Base-by-base conservation (phyloP, 1,284 basidiomycete species). In the Tranzscheliella williamsii region DNA sequence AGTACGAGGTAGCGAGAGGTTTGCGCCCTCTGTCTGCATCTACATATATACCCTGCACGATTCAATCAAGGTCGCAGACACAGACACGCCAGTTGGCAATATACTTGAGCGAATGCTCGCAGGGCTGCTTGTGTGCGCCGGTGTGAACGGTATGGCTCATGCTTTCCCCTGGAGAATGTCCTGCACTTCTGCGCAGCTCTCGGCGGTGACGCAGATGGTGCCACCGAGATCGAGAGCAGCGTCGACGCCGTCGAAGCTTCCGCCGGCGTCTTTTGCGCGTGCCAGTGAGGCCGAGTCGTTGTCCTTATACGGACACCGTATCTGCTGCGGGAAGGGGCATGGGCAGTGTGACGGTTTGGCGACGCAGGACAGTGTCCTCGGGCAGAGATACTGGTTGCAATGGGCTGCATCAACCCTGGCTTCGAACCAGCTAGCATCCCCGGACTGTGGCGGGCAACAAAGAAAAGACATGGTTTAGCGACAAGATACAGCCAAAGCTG, bases 351-450 rank as follows among this genome's bases (percentile, higher is more conserved):
- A 61, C n/a, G 70, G 70, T 17, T 53, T 52, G 8, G 54, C 35
- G n/a, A 73, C 70, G 48, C 70, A 73, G n/a, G 63, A 64, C 3
- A 73, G 63, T 4, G 70, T 73, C 18, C 66, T 55, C 9, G 70
- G 70, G 39, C 70, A 73, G 16, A 73, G 50, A 40, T 69, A 71
- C 29, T 60, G 46, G 2, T 52, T 63, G 39, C 70, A 72, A 4
- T 61, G 50, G 0, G 70, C 70, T 40, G 61, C 61, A 31, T 73
- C 66, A 4, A 70, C 65, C 23, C 70, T 39, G 5, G 60, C 70
- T 42, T 71, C 51, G 37, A 69, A 73, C 70, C 70, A 73, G 36
- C 43, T 61, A 2, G 63, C 55, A 22, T 72, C 69, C 7, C 67
- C 67, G 9, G 58, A 46, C 65, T 70, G 51, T 38, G n/a, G 38